These are phyloP conservation scores for Xylaria sp. DNA, from an alignment of 2,329 filamentous ascomycete species.

Conservation along the genomic window DNA sequence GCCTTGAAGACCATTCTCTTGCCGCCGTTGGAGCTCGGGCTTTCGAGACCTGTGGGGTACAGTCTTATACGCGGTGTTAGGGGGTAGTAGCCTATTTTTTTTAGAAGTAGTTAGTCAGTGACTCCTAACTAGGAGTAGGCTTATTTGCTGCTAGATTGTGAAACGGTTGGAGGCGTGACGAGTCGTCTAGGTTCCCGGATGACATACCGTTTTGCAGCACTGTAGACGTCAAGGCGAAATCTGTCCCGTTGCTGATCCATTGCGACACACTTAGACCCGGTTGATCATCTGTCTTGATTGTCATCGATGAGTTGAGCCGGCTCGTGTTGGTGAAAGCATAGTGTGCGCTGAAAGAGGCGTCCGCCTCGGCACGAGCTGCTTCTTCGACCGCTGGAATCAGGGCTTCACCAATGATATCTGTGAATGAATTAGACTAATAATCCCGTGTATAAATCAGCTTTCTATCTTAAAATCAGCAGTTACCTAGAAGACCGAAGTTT, in stretches of 20 bases:
- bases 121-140: too few relatives aligned
- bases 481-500: slow-evolving; percentile 40
- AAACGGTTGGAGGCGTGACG: too few relatives aligned
- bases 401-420: slow-evolving; percentile 38
- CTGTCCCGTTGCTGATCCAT: slow-evolving; percentile 44
- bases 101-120: too few relatives aligned
- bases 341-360: slow-evolving; percentile 36
- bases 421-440: slow-evolving; percentile 16
- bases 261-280: slow-evolving; percentile 39
- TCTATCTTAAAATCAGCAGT: neutral
- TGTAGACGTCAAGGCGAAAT: slow-evolving; percentile 37
- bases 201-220: slow-evolving; percentile 32
- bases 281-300: slow-evolving; percentile 38
- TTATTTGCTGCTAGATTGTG: too few relatives aligned
- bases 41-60: slow-evolving; percentile 42
- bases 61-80: slow-evolving; percentile 40
- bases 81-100: slow-evolving; percentile 31
- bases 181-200: neutral
- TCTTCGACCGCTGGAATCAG: slow-evolving; percentile 41
- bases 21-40: slow-evolving; percentile 30
- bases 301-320: slow-evolving; percentile 40
- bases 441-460: neutral
- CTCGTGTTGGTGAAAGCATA: slow-evolving; percentile 32
- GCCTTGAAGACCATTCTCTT: slow-evolving; percentile 42
- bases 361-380: slow-evolving; percentile 39